Base-by-base conservation (phyloP, 1,284 basidiomycete genomes). In the Afroboletus lepidellus region DNA sequence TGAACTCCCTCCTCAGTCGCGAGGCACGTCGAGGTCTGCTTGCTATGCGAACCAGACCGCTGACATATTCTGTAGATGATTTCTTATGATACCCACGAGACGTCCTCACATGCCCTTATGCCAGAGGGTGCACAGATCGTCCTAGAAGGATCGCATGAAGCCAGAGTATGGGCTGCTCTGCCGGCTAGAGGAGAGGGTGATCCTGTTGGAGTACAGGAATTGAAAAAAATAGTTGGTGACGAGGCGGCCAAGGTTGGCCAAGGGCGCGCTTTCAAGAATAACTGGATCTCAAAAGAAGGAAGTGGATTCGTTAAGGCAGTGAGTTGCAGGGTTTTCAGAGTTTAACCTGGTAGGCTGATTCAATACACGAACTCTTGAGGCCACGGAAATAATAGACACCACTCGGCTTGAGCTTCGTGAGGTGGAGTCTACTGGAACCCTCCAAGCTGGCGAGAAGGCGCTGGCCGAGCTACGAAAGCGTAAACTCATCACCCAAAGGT, bases 251-350 rank as follows among this genome's bases (percentile, higher is more conserved):
- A 94, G 75, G 81, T 90, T 56, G 97, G 97, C 3, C 97, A 99
- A 72, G 88, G 89, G 25, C 84, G 91, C 58, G 97, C 96, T 21
- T 98, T 99, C 82, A 97, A 95, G 76, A 96, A 92, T 66, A 92
- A 91, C 60, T 99, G 97, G 95, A 94, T 98, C 59, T 81, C 79
- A 27, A 98, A 98, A 72, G 90, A 96, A 58, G 92, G 91, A 4
- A 82, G 85, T 58, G 92, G 93, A 20, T 85, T 98, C 55, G 85
- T 98, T 49, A 89, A 90, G 72, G 76, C 87, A 55, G 93, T 95
- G 51, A 61, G 90, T 79, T 37, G 16, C 33, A 8, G 46, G 29
- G 47, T 27, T 5, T 50, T 5, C 18, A 32, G 24, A 41, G 16
- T 30, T n/a, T 29, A 34, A 20, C 25, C 32, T 9, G n/a, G n/a